phyloP scores from a whole-genome alignment of 441 rosid species.

The Adansonia madagascariensis region DNA sequence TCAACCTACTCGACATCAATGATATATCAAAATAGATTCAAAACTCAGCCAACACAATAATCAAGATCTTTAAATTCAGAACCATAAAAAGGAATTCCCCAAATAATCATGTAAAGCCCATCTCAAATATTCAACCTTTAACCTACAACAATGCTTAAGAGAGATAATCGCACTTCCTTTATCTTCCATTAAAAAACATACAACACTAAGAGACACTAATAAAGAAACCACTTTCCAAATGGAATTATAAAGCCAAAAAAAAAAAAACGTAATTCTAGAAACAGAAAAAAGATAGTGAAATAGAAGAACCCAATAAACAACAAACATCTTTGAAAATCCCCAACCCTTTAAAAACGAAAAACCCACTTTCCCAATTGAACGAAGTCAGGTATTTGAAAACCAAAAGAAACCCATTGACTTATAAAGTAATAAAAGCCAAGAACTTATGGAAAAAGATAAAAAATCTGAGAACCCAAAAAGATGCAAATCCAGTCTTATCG shows the following conservation, averaged over 20 bases:
- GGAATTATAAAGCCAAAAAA: not conserved
- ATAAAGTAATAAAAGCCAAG: not conserved
- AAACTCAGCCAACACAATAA: not conserved
- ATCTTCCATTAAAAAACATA: not conserved
- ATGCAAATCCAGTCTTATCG: no score
- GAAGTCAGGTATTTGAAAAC: not conserved
- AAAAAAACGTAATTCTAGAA: not conserved
- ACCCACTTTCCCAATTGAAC: constrained; percentile 12
- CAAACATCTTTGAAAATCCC: not conserved
- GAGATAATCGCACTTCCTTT: no score
- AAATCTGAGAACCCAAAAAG: not conserved
- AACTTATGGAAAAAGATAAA: not conserved
- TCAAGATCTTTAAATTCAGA: not conserved
- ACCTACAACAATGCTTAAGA: not conserved
- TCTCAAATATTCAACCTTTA: not conserved
- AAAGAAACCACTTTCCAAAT: constrained; percentile 15
- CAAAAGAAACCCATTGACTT: not conserved
- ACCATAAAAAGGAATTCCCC: no score
- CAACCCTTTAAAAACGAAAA: not conserved
- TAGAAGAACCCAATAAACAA: no score
- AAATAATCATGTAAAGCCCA: not conserved
- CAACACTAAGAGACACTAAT: not conserved
- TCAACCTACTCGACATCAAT: constrained; percentile 60
- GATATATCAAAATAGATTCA: not conserved
- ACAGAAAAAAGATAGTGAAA: not conserved